phyloP scores from a whole-genome alignment of 192 early-diverging fungal species.

The Ambispora gerdemannii region DNA sequence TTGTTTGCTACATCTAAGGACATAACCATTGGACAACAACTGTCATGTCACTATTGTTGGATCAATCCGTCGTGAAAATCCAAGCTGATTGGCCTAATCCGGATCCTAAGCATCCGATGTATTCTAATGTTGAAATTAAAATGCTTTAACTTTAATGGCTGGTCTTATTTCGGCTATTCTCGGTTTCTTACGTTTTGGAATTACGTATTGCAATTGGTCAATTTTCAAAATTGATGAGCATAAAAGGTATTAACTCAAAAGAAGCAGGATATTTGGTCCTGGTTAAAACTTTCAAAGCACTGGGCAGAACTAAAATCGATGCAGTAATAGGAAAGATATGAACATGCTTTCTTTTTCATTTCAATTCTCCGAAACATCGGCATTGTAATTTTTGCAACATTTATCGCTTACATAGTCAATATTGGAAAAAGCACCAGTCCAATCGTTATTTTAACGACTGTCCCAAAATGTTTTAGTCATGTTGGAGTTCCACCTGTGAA shows the following conservation, averaged over 20 bases:
- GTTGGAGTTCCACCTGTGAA: slow-evolving; percentile 56
- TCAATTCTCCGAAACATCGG: slow-evolving; percentile 72
- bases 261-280: slow-evolving; percentile 73
- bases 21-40: slow-evolving; percentile 67
- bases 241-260: slow-evolving; percentile 71
- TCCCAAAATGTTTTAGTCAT: slow-evolving; percentile 72
- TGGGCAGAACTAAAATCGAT: slow-evolving; percentile 51
- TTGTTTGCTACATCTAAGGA: slow-evolving; percentile 77
- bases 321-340: slow-evolving; percentile 51
- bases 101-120: neutral
- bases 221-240: slow-evolving; percentile 67
- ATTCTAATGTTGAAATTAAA: slow-evolving; percentile 33
- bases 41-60: slow-evolving; percentile 20
- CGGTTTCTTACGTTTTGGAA: slow-evolving; percentile 78
- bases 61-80: neutral
- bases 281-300: slow-evolving; percentile 53
- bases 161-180: slow-evolving; percentile 69
- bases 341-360: slow-evolving; percentile 57
- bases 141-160: slow-evolving; percentile 65
- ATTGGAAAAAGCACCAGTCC: slow-evolving; percentile 34
- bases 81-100: too few relatives aligned
- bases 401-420: slow-evolving; percentile 69
- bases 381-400: slow-evolving; percentile 71
- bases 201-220: slow-evolving; percentile 80
- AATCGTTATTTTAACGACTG: slow-evolving; percentile 62